Percentiles rank a stretch among this genome's conserved stretches.
These are phyloP conservation scores for Helicocarpus griseus DNA, from an alignment of 2,329 filamentous ascomycete species.

Conservation along the genomic window DNA sequence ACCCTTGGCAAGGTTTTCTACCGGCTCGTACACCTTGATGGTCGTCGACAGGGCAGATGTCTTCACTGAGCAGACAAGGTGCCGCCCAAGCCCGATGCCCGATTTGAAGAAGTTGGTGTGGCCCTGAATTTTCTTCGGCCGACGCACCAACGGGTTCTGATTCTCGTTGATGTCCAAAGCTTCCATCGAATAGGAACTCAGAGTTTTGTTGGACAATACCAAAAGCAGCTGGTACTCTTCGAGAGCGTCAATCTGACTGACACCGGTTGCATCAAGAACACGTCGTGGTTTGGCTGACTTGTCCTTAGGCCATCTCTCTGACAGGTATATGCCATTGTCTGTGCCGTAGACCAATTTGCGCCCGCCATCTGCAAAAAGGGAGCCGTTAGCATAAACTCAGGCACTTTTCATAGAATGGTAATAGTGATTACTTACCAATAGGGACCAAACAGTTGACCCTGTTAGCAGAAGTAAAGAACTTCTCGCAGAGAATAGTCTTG, in stretches of 20 bases:
- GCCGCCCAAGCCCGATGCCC: conserved; percentile 85
- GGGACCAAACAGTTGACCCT: conserved; percentile 91
- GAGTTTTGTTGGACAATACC: conserved; percentile 84
- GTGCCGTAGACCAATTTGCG: conserved; percentile 91
- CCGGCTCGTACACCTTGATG: conserved; percentile 98
- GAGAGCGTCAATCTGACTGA: conserved; percentile 91
- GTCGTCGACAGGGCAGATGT: conserved; percentile 86
- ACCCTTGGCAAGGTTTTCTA: conserved; percentile 84
- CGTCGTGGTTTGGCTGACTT: conserved; percentile 61
- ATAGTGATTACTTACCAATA: conserved; percentile 64
- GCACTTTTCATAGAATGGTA: no score
- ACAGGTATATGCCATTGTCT: conserved; percentile 85
- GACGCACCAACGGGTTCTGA: conserved; percentile 63
- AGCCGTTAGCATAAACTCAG: no score
- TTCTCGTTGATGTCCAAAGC: conserved; percentile 75
- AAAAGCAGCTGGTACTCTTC: conserved; percentile 90
- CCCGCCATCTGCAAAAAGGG: conserved; percentile 60
- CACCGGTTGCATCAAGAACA: conserved; percentile 74
- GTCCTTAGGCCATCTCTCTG: conserved; percentile 82
- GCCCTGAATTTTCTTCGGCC: conserved; percentile 90
- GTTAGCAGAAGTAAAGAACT: conserved; percentile 83
- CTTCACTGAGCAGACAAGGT: conserved; percentile 94
- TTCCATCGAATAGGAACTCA: conserved; percentile 80
- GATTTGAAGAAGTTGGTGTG: conserved; percentile 99
- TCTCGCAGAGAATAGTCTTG: conserved; percentile 62